phyloP scores from a whole-genome alignment of 192 early-diverging fungal genomes.

The Obelidium mucronatum region DNA sequence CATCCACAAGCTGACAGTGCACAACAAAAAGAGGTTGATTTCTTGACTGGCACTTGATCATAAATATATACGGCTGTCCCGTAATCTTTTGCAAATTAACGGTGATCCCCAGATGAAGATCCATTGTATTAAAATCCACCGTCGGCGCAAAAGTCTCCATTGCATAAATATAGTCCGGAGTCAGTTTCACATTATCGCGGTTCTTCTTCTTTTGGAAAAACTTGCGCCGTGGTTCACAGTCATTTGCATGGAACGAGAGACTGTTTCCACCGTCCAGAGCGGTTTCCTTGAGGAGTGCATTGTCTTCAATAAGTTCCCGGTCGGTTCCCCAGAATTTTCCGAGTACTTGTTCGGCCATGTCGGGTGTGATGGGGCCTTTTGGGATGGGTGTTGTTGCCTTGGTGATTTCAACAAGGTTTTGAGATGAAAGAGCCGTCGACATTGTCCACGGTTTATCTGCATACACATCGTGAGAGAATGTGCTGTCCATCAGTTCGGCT shows the following conservation, averaged over 20 bases:
- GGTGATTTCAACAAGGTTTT: neutral
- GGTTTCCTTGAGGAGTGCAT: slow-evolving; percentile 2
- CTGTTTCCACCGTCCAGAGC: neutral
- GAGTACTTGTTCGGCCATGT: slow-evolving; percentile 15
- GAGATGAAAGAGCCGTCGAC: slow-evolving; percentile 4
- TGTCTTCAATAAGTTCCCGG: slow-evolving; percentile 40
- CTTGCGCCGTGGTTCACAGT: slow-evolving; percentile 34
- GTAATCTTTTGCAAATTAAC: slow-evolving; percentile 10
- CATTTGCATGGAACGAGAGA: slow-evolving; percentile 24
- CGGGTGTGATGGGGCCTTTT: neutral
- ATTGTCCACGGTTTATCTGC: slow-evolving; percentile 14
- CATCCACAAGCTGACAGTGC: neutral
- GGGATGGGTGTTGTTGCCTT: slow-evolving; percentile 1
- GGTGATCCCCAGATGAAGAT: slow-evolving; percentile 12
- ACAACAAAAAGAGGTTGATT: neutral
- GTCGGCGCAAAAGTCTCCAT: slow-evolving; percentile 57
- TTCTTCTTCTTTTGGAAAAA: slow-evolving; percentile 44
- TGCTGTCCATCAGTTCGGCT: slow-evolving; percentile 17
- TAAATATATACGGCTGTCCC: slow-evolving; percentile 11
- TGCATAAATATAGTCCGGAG: slow-evolving; percentile 42
- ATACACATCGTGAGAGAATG: slow-evolving; percentile 15
- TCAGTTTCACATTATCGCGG: slow-evolving; percentile 25
- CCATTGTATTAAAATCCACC: slow-evolving; percentile 47
- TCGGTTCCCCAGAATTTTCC: slow-evolving; percentile 46
- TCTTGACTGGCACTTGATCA: slow-evolving; percentile 7